Evolutionary conservation across 2,329 filamentous ascomycete genomes (phyloP), one percentile per base, ranked within the genome.

Genomic region (Trichoderma lentiforme): DNA sequence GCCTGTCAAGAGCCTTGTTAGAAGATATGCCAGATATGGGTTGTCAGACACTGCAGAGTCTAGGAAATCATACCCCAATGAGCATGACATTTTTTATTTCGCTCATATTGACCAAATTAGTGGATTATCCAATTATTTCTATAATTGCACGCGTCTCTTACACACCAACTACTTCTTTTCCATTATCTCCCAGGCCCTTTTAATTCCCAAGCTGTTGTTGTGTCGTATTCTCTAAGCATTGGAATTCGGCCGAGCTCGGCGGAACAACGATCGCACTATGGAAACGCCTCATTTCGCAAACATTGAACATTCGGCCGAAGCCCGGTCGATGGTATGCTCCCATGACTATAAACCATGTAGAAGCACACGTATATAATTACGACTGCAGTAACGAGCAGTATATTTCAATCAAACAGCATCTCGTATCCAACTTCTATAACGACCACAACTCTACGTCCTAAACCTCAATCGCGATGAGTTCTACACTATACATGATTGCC

Each of bases 231-330:
- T 30, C 47, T 3, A n/a, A 26, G 39, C 24, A 6, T 6, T 15
- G n/a, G 24, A 14, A 39, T 71, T 71, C 70, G 70, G 70, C 70
- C 70, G 70, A 67, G 24, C 56, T 67, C 70, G 70, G 70, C 62
- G 53, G 63, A 67, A 26, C 26, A 58, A 34, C n/a, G 1, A 36
- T 30, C 15, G 32, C 14, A 18, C 34, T 32, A 14, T 18, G 34
- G 26, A 28, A 24, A 15, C 9, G 11, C 14, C 28, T 53, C 24
- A 8, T 51, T 21, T 51, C 43, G n/a, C 43, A 51, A 51, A 14
- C 4, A 12, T 6, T 4, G 11, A 9, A 8, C 28, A 15, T 70
- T 70, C 67, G 67, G 39, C 67, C 67, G 67, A 53, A 61, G 18
- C 28, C 26, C 57, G 67, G 67, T 26, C n/a, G 26, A 62, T 3